A percentile compares a stretch with the other conserved stretches of the same genome.
phyloP scores from a whole-genome alignment of 2,329 filamentous ascomycete species.

The Cladosporium sp. region DNA sequence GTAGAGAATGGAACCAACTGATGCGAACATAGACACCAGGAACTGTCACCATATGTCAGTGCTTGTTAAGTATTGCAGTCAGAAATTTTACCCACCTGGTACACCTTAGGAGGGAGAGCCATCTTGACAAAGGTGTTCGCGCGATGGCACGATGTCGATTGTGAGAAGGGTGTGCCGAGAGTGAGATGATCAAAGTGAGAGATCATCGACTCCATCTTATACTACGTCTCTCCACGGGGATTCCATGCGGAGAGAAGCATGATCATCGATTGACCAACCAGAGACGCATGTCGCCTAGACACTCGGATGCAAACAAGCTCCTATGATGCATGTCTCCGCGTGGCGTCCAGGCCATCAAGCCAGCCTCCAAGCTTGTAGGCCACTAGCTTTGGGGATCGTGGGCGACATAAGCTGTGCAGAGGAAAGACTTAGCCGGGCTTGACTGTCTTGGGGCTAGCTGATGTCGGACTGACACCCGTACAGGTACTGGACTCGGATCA shows the following conservation, averaged over 20 bases:
- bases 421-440: constrained; percentile 8
- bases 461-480: not conserved
- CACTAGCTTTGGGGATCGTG: not conserved
- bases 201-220: constrained; percentile 10
- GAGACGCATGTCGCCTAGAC: not conserved
- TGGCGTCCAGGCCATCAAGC: not conserved
- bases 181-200: not conserved
- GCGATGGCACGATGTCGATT: not conserved
- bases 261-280: not conserved
- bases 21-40: constrained; percentile 60
- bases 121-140: constrained; percentile 40
- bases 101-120: constrained; percentile 60
- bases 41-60: constrained; percentile 45
- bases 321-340: not conserved
- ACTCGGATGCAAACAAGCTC: not conserved
- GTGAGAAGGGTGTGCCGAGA: not conserved
- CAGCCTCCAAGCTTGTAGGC: not conserved
- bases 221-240: constrained; percentile 2
- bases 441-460: not conserved
- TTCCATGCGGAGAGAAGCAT: not conserved
- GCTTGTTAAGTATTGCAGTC: not conserved
- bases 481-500: not conserved
- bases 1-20: constrained; percentile 59
- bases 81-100: constrained; percentile 43
- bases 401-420: constrained; percentile 2